phyloP scores from a whole-genome alignment of 1,284 basidiomycete genomes.

The Tilletiopsis washingtonensis region DNA sequence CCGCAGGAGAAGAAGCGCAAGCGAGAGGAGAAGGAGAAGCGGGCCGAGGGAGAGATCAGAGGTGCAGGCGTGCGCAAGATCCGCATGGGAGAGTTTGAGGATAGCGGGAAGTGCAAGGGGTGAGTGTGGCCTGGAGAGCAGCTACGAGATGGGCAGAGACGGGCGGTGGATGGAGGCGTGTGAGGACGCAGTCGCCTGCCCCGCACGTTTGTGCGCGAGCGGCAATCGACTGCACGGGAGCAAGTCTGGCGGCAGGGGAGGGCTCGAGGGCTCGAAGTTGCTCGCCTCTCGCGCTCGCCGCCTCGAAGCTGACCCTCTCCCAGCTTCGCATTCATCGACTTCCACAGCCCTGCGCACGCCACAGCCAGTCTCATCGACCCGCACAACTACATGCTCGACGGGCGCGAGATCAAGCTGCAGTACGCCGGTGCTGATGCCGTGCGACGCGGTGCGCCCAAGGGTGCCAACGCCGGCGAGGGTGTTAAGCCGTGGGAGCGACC shows the following conservation, averaged over 20 bases:
- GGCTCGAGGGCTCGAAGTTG: too few species aligned
- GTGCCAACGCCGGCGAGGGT: neutral
- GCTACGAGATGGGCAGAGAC: too few species aligned
- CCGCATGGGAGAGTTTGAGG: conserved; percentile 89
- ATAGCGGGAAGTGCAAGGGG: conserved; percentile 89
- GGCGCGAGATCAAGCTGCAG: conserved; percentile 77
- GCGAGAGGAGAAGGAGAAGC: conserved; percentile 10
- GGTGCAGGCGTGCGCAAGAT: conserved; percentile 72
- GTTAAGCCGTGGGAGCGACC: neutral
- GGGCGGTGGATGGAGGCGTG: too few species aligned
- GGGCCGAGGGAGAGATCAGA: conserved; percentile 3
- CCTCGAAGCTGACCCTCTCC: neutral
- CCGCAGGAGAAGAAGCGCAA: conserved; percentile 19
- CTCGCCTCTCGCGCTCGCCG: too few species aligned
- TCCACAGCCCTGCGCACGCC: conserved; percentile 67
- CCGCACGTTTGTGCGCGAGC: too few species aligned
- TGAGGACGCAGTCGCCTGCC: too few species aligned
- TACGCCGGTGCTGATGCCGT: conserved; percentile 79
- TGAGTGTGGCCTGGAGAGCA: too few species aligned
- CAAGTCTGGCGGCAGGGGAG: too few species aligned
- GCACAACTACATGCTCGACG: conserved; percentile 74
- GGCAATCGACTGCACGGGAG: too few species aligned
- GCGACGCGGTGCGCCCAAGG: conserved; percentile 38
- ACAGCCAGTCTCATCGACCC: conserved; percentile 74
- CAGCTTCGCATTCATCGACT: conserved; percentile 94